These are phyloP conservation scores for Corchorus capsularis DNA, from an alignment of 345 rosid species.

Conservation along the genomic window DNA sequence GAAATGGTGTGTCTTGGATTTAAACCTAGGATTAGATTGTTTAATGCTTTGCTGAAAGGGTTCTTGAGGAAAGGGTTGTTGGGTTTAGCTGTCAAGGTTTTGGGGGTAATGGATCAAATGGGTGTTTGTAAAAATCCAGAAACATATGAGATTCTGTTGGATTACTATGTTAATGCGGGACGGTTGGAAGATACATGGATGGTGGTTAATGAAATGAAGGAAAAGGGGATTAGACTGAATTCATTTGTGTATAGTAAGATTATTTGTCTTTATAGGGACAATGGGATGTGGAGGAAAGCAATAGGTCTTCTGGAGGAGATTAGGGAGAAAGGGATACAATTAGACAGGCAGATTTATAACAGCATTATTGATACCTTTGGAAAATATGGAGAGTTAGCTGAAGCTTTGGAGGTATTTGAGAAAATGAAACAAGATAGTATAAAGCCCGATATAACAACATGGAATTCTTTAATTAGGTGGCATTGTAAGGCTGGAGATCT, in stretches of 20 bases:
- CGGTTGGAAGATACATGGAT: slow-evolving; percentile 64
- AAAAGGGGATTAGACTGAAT: slow-evolving; percentile 36
- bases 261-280: slow-evolving; percentile 66
- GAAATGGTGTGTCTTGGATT: slow-evolving; percentile 43
- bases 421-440: slow-evolving; percentile 49
- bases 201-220: slow-evolving; percentile 56
- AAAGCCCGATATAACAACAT: slow-evolving; percentile 55
- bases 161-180: slow-evolving; percentile 61
- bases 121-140: slow-evolving; percentile 43
- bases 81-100: slow-evolving; percentile 42
- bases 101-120: slow-evolving; percentile 38
- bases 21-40: slow-evolving; percentile 37
- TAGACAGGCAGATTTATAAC: slow-evolving; percentile 59
- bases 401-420: slow-evolving; percentile 50
- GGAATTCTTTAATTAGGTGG: slow-evolving; percentile 68
- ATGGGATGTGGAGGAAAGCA: slow-evolving; percentile 86
- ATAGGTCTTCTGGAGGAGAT: slow-evolving; percentile 59
- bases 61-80: slow-evolving; percentile 62
- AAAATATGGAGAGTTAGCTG: slow-evolving; percentile 57
- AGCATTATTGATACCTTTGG: slow-evolving; percentile 64
- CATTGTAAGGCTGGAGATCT: slow-evolving; percentile 60
- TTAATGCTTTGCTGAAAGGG: slow-evolving; percentile 52
- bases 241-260: slow-evolving; percentile 57
- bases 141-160: slow-evolving; percentile 51
- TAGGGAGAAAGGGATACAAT: slow-evolving; percentile 42